Percentiles rank a stretch among this genome's conserved stretches.
Evolutionary conservation across 2,329 filamentous ascomycete genomes (phyloP).

Genomic region (Apiospora rasikravindrae): DNA sequence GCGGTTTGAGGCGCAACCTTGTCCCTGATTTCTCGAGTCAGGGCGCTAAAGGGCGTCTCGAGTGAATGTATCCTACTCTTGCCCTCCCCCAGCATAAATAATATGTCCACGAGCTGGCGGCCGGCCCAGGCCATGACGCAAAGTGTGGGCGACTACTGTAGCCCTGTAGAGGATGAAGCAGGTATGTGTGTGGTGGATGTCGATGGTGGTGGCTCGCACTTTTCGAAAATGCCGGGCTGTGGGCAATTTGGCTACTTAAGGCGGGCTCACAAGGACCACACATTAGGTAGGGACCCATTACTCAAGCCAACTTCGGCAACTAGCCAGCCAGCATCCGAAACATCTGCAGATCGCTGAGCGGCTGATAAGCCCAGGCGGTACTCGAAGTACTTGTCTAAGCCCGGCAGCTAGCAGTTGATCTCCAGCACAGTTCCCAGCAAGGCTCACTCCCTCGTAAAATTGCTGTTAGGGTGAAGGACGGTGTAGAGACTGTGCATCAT

Average conservation of each 20-base stretch:
- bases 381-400: background rate
- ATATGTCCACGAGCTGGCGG: background rate
- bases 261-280: conserved; percentile 4
- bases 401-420: background rate
- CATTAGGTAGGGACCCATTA: background rate
- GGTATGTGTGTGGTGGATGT: background rate
- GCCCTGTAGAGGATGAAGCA: background rate
- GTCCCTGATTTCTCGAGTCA: background rate
- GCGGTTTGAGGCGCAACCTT: background rate
- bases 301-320: conserved; percentile 13
- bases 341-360: conserved; percentile 5
- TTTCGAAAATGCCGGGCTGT: conserved; percentile 10
- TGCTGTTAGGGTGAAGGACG: background rate
- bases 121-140: conserved; percentile 7
- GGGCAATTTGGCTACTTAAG: background rate
- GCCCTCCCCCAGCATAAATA: background rate
- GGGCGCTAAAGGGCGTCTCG: background rate
- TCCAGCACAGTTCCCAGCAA: background rate
- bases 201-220: background rate
- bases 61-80: background rate
- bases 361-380: conserved; percentile 4
- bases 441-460: background rate
- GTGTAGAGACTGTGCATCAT: background rate
- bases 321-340: conserved; percentile 11
- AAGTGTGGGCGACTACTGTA: background rate